A percentile compares a stretch with the other conserved stretches of the same genome.
Evolutionary conservation across 345 rosid genomes (phyloP).

Genomic region (Gossypium turneri): DNA sequence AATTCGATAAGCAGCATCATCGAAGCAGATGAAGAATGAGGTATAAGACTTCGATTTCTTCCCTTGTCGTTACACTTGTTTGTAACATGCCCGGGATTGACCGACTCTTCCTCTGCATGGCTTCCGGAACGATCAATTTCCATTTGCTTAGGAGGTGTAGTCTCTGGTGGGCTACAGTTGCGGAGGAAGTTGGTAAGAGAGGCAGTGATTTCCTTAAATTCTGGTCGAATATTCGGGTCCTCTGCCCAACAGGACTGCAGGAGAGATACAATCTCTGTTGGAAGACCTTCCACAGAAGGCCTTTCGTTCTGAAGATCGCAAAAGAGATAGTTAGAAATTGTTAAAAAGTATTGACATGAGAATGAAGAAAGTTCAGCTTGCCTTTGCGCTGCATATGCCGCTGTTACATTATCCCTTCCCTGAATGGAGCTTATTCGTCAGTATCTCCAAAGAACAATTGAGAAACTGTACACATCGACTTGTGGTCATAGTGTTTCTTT

Average conservation of each 20-base stretch:
- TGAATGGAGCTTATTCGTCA: conserved; percentile 51
- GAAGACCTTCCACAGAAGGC: conserved; percentile 46
- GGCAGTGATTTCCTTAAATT: conserved; percentile 41
- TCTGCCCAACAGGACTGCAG: conserved; percentile 54
- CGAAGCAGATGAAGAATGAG: conserved; percentile 17
- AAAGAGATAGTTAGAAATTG: neutral
- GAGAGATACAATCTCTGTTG: conserved; percentile 30
- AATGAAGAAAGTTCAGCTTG: conserved; percentile 17
- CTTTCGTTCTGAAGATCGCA: conserved; percentile 40
- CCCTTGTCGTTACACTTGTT: conserved; percentile 12
- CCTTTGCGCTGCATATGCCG: conserved; percentile 44
- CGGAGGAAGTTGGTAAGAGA: conserved; percentile 24
- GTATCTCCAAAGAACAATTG: conserved; percentile 58
- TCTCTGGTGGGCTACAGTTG: conserved; percentile 16
- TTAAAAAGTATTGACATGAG: neutral
- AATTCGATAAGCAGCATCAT: conserved; percentile 14
- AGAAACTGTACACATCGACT: conserved; percentile 67
- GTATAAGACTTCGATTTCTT: conserved; percentile 4
- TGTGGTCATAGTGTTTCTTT: conserved; percentile 58
- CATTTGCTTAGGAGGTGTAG: conserved; percentile 10
- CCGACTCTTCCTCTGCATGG: conserved; percentile 1
- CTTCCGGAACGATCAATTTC: neutral
- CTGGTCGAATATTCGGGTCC: conserved; percentile 48
- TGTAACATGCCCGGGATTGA: neutral
- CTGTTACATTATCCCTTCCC: conserved; percentile 18